Base-by-base conservation (phyloP, 805 yeast species). In the Nakazawaea pomicola region DNA sequence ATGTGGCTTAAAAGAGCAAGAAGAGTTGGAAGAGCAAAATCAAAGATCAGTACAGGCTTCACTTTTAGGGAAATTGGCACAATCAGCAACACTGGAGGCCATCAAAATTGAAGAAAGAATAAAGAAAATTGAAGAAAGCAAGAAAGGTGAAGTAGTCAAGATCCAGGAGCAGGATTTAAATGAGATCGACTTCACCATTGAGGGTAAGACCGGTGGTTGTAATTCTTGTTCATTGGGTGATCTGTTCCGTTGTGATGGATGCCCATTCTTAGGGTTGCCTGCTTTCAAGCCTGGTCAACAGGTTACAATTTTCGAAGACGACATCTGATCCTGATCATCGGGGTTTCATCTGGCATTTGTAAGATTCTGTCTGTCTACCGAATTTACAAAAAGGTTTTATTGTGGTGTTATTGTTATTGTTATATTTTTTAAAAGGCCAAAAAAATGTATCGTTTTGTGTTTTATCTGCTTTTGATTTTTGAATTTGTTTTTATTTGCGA, bases 211-310 rank as follows among this genome's bases (percentile, higher is more conserved):
- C 10, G 97, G 97, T 25, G 96, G 97, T 3, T 93, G 99, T 67
- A 96, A 96, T 19, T 86, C 95, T 9, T 93, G 99, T 65, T 81
- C 98, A 0, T 72, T 93, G 37, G 99, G 99, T 33, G 99, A 93
- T 61, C 99, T 99, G 0, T 93, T 93, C 67, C 72, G 99, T 56
- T 93, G 99, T 61, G 95, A 90, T 51, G 97, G 98, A 2, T 93
- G 99, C 65, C 99, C 99, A 29, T 93, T 82, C 63, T 67, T 93
- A 50, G 99, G 99, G 0, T 69, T 93, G 34, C 99, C 99, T 12
- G 97, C 99, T 3, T 93, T 93, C 74, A 89, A 89, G 64, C 99
- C 98, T 1, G 99, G 99, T 39, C 95, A 93, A 65, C 80, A 80
- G 9, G 79, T 93, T 41, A 42, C 45, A n/a, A 37, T 42, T 20